Percentiles rank a stretch among this genome's conserved stretches.
Conservation (phyloP, 2,329 filamentous ascomycete species). For the Bisporella sp. region DNA sequence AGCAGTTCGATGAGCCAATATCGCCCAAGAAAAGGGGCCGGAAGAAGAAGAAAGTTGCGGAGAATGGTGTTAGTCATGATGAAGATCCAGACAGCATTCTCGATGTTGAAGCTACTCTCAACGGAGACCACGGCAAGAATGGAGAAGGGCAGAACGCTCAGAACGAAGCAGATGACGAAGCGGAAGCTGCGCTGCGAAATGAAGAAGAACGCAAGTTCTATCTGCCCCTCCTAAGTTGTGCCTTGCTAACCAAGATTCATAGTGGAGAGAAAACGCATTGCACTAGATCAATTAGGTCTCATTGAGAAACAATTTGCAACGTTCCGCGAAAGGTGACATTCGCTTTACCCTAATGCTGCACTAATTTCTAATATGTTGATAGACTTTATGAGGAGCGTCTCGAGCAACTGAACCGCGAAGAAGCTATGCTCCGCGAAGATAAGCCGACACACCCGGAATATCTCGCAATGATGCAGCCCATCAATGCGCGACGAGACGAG, state of each 20-base stretch:
- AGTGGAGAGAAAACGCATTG: conserved; percentile 74
- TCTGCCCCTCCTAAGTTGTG: conserved; percentile 6
- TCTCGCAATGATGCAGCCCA: conserved; percentile 79
- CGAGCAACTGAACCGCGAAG: conserved; percentile 67
- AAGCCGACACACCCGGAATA: conserved; percentile 83
- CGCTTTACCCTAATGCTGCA: too few relatives aligned
- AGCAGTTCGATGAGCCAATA: conserved; percentile 14
- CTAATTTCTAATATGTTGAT: neutral
- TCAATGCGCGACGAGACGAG: conserved; percentile 75
- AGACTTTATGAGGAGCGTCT: conserved; percentile 87
- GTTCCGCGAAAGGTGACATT: conserved; percentile 65
- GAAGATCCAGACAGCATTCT: conserved; percentile 13
- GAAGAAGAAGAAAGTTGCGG: conserved; percentile 28
- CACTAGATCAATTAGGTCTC: conserved; percentile 69
- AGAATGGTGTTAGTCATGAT: conserved; percentile 19
- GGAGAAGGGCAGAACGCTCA: conserved; percentile 45
- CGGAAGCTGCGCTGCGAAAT: conserved; percentile 50
- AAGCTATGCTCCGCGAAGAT: conserved; percentile 51
- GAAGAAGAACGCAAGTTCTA: conserved; percentile 55
- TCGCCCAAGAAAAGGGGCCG: conserved; percentile 28
- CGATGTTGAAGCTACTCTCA: conserved; percentile 14
- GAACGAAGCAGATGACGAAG: conserved; percentile 51
- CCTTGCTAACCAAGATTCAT: conserved; percentile 26
- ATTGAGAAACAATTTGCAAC: conserved; percentile 86
- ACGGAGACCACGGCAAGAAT: conserved; percentile 30